Evolutionary conservation across 176 grass and related monocot genomes (phyloP).

Genomic region (Microstegium vimineum): DNA sequence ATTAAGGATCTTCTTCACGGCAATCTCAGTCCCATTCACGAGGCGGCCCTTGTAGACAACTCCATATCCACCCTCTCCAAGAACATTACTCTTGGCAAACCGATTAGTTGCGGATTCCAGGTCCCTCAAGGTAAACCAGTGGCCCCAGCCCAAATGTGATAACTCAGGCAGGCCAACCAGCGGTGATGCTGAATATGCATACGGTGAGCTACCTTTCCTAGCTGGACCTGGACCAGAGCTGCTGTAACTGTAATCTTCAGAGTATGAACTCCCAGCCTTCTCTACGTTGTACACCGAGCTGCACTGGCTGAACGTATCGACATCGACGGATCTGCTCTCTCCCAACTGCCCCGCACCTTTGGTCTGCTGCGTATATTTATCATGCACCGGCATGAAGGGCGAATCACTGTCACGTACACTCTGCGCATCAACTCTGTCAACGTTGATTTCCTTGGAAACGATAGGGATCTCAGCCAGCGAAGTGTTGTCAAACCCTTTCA

Average conservation of each 20-base stretch:
- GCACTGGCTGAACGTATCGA: constrained; percentile 72
- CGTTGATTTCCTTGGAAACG: constrained; percentile 81
- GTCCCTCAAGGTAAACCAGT: constrained; percentile 96
- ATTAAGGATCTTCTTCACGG: constrained; percentile 96
- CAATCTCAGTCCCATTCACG: constrained; percentile 78
- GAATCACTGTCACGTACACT: constrained; percentile 26
- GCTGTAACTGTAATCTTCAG: constrained; percentile 64
- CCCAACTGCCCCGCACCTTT: constrained; percentile 28
- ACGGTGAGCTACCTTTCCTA: constrained; percentile 59
- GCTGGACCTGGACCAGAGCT: constrained; percentile 39
- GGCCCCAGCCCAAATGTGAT: constrained; percentile 90
- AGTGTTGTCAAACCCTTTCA: constrained; percentile 22
- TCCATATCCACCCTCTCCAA: constrained; percentile 92
- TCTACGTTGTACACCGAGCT: constrained; percentile 71
- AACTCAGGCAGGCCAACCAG: constrained; percentile 67
- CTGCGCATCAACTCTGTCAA: constrained; percentile 64
- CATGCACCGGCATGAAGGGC: constrained; percentile 45
- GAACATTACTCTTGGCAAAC: constrained; percentile 74
- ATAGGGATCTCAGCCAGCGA: constrained; percentile 60
- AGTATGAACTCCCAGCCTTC: constrained; percentile 76
- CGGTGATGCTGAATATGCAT: constrained; percentile 47
- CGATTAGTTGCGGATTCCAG: constrained; percentile 68
- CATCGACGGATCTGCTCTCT: constrained; percentile 65
- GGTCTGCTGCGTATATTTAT: constrained; percentile 49
- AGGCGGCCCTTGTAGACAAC: constrained; percentile 76